Percentiles rank a stretch among this genome's conserved stretches.
Evolutionary conservation across 2,329 filamentous ascomycete species (phyloP).

Genomic region (Cercospora sesami): DNA sequence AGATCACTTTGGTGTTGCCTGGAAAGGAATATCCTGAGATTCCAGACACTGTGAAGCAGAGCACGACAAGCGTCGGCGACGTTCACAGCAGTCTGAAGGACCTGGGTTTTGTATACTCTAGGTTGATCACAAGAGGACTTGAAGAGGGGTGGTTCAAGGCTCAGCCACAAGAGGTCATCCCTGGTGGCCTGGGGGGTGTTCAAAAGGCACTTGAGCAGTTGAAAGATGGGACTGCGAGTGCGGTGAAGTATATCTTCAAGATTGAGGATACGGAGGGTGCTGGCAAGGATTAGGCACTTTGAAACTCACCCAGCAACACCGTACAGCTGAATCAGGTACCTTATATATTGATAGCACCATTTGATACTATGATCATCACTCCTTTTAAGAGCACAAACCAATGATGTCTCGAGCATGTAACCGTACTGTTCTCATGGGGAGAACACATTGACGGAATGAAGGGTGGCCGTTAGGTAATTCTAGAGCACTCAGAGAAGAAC

Average conservation of each 20-base stretch:
- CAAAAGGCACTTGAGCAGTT: constrained; percentile 56
- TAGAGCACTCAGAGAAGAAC: too few relatives aligned
- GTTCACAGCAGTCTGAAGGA: constrained; percentile 38
- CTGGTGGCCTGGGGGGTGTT: constrained; percentile 57
- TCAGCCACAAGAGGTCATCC: constrained; percentile 51
- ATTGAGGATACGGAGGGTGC: constrained; percentile 50
- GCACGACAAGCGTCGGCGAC: constrained; percentile 41
- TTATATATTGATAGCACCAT: too few relatives aligned
- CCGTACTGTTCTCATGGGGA: too few relatives aligned
- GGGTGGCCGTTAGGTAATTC: too few relatives aligned
- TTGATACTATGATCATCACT: too few relatives aligned
- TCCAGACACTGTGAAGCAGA: constrained; percentile 42
- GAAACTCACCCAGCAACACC: too few relatives aligned
- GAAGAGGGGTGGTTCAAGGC: constrained; percentile 41
- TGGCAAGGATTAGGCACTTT: constrained; percentile 15
- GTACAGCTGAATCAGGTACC: too few relatives aligned
- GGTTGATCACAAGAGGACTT: constrained; percentile 37
- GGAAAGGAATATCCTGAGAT: constrained; percentile 47
- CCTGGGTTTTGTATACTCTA: constrained; percentile 39
- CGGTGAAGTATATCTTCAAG: constrained; percentile 64
- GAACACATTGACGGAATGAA: too few relatives aligned
- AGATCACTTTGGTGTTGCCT: constrained; percentile 40
- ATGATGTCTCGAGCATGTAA: too few relatives aligned
- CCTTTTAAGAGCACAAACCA: too few relatives aligned
- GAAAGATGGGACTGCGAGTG: constrained; percentile 62